A percentile compares a stretch with the other conserved stretches of the same genome.
phyloP scores from a whole-genome alignment of 129 eudicot genomes.

The Flaveria robusta region DNA sequence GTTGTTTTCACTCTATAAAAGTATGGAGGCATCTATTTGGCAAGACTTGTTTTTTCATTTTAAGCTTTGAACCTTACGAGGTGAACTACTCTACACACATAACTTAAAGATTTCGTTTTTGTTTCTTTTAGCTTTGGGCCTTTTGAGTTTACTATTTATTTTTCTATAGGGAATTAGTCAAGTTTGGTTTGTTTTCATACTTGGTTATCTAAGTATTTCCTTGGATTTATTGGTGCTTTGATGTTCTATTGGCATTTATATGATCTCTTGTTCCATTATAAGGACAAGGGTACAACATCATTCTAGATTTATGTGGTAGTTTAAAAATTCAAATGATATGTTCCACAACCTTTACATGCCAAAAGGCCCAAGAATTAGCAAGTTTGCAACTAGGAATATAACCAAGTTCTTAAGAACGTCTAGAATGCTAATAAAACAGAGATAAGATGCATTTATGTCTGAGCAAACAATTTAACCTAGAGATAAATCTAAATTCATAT shows the following conservation, averaged over 20 bases:
- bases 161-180: background rate
- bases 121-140: background rate
- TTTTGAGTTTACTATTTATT: background rate
- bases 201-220: background rate
- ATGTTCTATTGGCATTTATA: background rate
- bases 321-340: background rate
- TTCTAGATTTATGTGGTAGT: background rate
- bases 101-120: background rate
- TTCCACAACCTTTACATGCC: background rate
- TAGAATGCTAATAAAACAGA: constrained; percentile 22
- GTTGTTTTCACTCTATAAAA: too few relatives aligned
- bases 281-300: background rate
- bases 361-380: background rate
- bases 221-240: background rate
- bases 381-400: background rate
- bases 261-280: background rate
- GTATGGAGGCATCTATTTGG: too few relatives aligned
- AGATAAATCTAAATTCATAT: background rate
- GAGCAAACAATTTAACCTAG: constrained; percentile 4
- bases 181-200: background rate
- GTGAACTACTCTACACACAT: too few relatives aligned
- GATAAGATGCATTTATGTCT: constrained; percentile 1
- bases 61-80: too few relatives aligned
- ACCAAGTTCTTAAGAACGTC: background rate
- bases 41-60: too few relatives aligned